phyloP scores from a whole-genome alignment of 306 rosid species.

The Sophora flavescens region DNA sequence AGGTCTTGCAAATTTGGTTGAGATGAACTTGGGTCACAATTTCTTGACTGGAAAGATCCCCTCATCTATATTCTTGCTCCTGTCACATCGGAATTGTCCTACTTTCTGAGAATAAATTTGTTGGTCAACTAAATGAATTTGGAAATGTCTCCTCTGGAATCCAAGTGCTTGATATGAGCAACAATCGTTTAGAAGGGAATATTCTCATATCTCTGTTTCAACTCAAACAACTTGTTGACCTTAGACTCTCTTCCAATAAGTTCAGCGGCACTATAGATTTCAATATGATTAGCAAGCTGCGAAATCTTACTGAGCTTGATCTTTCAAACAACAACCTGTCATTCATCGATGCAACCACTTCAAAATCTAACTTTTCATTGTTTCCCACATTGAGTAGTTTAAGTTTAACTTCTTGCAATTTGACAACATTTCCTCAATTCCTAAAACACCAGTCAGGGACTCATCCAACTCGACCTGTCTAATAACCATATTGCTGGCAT shows the following conservation, averaged over 20 bases:
- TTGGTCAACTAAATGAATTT: conserved; percentile 2
- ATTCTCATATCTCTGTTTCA: conserved; percentile 34
- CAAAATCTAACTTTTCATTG: neutral
- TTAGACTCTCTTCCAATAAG: too few relatives aligned
- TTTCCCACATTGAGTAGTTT: neutral
- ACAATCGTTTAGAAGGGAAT: conserved; percentile 47
- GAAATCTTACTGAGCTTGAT: too few relatives aligned
- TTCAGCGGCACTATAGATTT: too few relatives aligned
- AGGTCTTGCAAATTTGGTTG: neutral
- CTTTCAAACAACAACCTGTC: too few relatives aligned
- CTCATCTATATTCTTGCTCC: neutral
- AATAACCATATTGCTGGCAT: neutral
- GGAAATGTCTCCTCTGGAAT: neutral
- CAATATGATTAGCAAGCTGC: too few relatives aligned
- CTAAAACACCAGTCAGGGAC: conserved; percentile 20
- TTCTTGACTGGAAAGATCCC: conserved; percentile 34
- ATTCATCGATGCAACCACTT: too few relatives aligned
- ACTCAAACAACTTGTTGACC: neutral
- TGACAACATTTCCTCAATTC: conserved; percentile 26
- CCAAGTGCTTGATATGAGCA: conserved; percentile 44
- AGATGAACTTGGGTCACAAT: neutral
- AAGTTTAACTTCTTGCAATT: conserved; percentile 38
- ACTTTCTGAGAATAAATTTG: too few relatives aligned
- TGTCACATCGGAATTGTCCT: neutral
- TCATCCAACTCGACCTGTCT: neutral